phyloP scores from a whole-genome alignment of 2,329 filamentous ascomycete species.

The Trichoderma semiorbis region DNA sequence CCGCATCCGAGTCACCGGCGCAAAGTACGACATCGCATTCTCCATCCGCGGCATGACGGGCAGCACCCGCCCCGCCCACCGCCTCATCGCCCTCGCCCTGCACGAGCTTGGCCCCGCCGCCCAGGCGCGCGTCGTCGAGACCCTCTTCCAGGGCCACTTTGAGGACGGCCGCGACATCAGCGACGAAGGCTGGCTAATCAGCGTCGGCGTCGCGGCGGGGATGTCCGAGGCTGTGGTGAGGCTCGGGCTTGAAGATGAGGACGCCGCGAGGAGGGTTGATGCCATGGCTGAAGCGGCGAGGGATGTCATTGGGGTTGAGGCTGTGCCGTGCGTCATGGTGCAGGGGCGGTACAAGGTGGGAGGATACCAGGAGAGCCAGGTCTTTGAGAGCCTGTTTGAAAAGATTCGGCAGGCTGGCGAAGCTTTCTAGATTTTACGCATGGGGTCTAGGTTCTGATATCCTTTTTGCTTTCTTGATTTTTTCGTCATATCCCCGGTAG shows the following conservation, averaged over 20 bases:
- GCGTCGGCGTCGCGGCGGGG: conserved; percentile 32
- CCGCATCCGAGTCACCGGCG: conserved; percentile 33
- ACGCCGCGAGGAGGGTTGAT: conserved; percentile 30
- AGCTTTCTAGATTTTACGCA: neutral
- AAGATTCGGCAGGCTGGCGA: conserved; percentile 38
- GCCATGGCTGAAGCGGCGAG: conserved; percentile 29
- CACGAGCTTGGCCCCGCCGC: conserved; percentile 28
- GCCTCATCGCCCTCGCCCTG: conserved; percentile 44
- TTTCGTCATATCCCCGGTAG: neutral
- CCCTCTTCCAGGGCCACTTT: conserved; percentile 43
- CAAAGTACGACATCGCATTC: conserved; percentile 39
- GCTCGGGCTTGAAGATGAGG: conserved; percentile 29
- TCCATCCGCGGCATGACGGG: conserved; percentile 42
- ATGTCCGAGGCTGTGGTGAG: conserved; percentile 30
- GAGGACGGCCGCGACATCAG: conserved; percentile 41
- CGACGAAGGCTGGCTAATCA: conserved; percentile 37
- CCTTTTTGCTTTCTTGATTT: neutral
- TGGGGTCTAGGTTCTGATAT: neutral
- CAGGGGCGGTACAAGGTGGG: conserved; percentile 66
- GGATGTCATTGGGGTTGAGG: conserved; percentile 45
- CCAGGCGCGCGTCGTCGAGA: conserved; percentile 41
- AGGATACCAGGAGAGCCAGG: conserved; percentile 64
- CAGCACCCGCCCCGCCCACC: conserved; percentile 44
- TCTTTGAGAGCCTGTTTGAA: conserved; percentile 66
- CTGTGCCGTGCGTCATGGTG: conserved; percentile 71